These are phyloP conservation scores for Aspergillus piperis DNA, from an alignment of 2,329 filamentous ascomycete genomes.

Conservation along the genomic window DNA sequence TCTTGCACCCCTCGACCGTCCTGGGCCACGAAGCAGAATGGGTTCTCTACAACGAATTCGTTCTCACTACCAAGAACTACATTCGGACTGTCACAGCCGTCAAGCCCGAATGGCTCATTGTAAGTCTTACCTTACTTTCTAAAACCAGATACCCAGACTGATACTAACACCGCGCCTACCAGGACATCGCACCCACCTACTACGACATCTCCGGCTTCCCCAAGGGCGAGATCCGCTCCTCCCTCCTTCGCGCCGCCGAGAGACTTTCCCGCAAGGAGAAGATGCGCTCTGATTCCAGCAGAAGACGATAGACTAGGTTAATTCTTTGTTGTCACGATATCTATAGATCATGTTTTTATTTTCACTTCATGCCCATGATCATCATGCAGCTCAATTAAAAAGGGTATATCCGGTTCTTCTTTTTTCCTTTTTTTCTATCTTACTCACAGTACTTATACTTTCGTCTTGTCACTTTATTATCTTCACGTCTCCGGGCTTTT, in stretches of 20 bases:
- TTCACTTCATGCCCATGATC: neutral
- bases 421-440: neutral
- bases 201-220: slow-evolving; percentile 82
- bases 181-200: slow-evolving; percentile 93
- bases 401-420: neutral
- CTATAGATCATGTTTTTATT: slow-evolving; percentile 5
- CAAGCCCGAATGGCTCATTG: slow-evolving; percentile 89
- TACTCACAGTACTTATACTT: neutral
- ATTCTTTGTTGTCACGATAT: slow-evolving; percentile 13
- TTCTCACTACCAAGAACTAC: slow-evolving; percentile 97
- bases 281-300: slow-evolving; percentile 42
- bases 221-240: slow-evolving; percentile 81
- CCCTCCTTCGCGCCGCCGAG: slow-evolving; percentile 56
- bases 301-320: slow-evolving; percentile 31
- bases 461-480: neutral
- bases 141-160: slow-evolving; percentile 23
- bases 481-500: neutral
- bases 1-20: slow-evolving; percentile 91
- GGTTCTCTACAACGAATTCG: slow-evolving; percentile 98
- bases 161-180: slow-evolving; percentile 38
- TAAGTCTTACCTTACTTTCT: slow-evolving; percentile 50
- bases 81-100: slow-evolving; percentile 91
- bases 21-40: slow-evolving; percentile 87
- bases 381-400: slow-evolving; percentile 9
- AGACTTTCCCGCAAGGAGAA: slow-evolving; percentile 58